Percentiles rank a stretch among this genome's conserved stretches.
Evolutionary conservation across 2,329 filamentous ascomycete species (phyloP).

Genomic region (Leptoxyphium fumago): DNA sequence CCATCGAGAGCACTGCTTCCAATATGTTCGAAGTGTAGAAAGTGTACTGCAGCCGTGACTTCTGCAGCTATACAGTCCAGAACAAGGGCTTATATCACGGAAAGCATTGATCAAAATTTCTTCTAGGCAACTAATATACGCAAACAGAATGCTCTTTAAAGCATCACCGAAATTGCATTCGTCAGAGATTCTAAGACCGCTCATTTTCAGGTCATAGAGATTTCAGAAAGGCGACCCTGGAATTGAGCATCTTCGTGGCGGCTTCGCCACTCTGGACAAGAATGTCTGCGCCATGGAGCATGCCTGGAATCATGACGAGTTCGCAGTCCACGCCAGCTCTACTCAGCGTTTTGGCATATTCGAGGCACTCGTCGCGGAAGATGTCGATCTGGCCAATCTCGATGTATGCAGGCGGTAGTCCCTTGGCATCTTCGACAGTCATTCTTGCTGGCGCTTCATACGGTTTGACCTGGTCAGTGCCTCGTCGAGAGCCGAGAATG

Average conservation of each 20-base stretch:
- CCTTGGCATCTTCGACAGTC: constrained; percentile 17
- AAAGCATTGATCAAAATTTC: no score
- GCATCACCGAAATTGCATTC: no score
- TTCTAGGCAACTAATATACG: no score
- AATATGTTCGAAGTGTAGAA: no score
- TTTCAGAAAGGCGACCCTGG: background rate
- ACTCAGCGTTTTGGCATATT: constrained; percentile 26
- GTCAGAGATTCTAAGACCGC: no score
- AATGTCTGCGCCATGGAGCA: constrained; percentile 27
- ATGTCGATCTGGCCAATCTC: constrained; percentile 30
- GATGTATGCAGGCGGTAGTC: constrained; percentile 31
- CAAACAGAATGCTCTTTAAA: no score
- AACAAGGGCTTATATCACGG: no score
- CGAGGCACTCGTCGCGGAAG: constrained; percentile 28
- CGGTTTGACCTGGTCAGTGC: constrained; percentile 20
- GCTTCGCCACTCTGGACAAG: constrained; percentile 4
- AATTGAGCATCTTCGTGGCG: background rate
- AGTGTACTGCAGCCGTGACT: no score
- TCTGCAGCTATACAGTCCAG: no score
- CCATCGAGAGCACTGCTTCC: no score
- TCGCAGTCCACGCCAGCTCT: constrained; percentile 29
- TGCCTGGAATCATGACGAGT: constrained; percentile 30
- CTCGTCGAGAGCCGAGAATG: constrained; percentile 23
- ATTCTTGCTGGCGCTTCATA: constrained; percentile 26
- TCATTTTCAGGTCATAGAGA: constrained; percentile 8